Percentiles rank a stretch among this genome's conserved stretches.
Evolutionary conservation across 192 early-diverging fungal species (phyloP).

Genomic region (Coemansia sp.): DNA sequence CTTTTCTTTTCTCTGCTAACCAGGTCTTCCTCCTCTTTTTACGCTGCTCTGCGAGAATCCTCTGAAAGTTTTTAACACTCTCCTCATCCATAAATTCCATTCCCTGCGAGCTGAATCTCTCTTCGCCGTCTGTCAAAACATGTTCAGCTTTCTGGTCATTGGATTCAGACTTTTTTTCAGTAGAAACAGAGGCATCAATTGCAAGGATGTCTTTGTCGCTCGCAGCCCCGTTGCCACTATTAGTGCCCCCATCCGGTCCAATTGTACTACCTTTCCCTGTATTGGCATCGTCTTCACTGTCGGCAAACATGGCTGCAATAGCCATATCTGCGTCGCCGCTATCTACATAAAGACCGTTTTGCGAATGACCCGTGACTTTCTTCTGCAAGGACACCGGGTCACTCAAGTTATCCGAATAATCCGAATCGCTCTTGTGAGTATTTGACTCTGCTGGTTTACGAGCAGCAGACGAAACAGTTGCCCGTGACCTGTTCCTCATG

Average conservation of each 20-base stretch:
- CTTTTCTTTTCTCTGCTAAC: neutral
- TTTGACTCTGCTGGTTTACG: neutral
- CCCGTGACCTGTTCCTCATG: neutral
- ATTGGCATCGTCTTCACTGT: slow-evolving; percentile 1
- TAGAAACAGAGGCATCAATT: neutral
- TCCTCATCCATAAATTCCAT: slow-evolving; percentile 52
- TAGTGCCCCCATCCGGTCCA: neutral
- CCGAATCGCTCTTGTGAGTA: neutral
- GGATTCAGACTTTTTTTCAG: neutral
- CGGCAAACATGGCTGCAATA: slow-evolving; percentile 35
- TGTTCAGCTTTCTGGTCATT: neutral
- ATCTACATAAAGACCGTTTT: neutral
- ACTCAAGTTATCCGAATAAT: no score
- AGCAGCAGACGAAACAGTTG: neutral
- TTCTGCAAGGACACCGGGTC: neutral
- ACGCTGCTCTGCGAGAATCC: slow-evolving; percentile 12
- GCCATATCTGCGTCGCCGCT: neutral
- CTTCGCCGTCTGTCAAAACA: neutral
- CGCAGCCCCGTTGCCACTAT: neutral
- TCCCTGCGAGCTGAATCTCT: neutral
- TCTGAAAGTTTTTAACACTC: slow-evolving; percentile 42
- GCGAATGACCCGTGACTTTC: neutral
- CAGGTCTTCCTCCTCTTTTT: neutral
- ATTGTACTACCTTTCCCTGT: neutral
- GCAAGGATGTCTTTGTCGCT: neutral